These are phyloP conservation scores for Millerozyma acaciae DNA, from an alignment of 805 yeast species.

Conservation along the genomic window DNA sequence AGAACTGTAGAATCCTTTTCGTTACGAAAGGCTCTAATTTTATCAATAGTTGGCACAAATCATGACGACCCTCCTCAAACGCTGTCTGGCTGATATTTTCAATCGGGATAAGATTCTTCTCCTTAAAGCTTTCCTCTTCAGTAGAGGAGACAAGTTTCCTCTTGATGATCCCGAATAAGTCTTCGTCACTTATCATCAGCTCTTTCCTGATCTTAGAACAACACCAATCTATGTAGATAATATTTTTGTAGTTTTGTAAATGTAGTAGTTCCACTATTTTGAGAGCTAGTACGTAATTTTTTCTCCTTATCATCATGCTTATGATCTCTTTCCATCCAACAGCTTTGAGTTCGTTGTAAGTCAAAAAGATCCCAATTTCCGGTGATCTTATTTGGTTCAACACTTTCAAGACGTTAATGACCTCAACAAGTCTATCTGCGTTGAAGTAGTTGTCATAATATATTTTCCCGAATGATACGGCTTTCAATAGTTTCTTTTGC, in stretches of 20 bases:
- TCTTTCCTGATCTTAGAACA: constrained; percentile 59
- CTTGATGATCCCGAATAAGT: constrained; percentile 48
- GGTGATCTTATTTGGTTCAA: constrained; percentile 64
- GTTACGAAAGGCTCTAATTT: constrained; percentile 62
- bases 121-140: constrained; percentile 4
- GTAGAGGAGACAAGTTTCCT: constrained; percentile 37
- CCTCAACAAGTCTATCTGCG: constrained; percentile 58
- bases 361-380: constrained; percentile 66
- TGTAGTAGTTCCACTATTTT: constrained; percentile 51
- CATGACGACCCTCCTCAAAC: constrained; percentile 74
- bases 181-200: constrained; percentile 52
- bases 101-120: constrained; percentile 45
- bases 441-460: constrained; percentile 47
- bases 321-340: constrained; percentile 57
- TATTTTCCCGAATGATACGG: constrained; percentile 85
- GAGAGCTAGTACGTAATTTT: constrained; percentile 58
- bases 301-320: constrained; percentile 53
- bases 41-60: constrained; percentile 63
- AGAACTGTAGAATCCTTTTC: constrained; percentile 53
- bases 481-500: constrained; percentile 77
- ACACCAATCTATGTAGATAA: constrained; percentile 77
- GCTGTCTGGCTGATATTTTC: constrained; percentile 62
- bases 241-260: constrained; percentile 33
- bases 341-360: constrained; percentile 48
- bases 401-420: constrained; percentile 58